A percentile compares a stretch with the other conserved stretches of the same genome.
Evolutionary conservation across 2,329 filamentous ascomycete species (phyloP).

Genomic region (Pyrenochaeta sp.): DNA sequence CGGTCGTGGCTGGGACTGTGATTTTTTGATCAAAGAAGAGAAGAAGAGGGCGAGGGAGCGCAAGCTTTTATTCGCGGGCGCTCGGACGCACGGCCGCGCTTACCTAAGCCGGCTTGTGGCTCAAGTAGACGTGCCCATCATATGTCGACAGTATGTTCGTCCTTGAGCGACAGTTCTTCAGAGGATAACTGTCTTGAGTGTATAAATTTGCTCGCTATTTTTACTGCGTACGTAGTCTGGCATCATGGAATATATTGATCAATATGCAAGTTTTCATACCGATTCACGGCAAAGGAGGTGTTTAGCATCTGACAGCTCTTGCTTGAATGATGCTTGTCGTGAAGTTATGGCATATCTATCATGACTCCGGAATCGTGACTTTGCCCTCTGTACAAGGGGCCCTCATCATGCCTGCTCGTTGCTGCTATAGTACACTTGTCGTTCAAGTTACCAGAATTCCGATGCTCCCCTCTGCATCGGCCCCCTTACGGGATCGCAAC

Average conservation of each 20-base stretch:
- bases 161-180: not conserved
- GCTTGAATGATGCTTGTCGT: conserved; percentile 9
- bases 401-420: not conserved
- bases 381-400: not conserved
- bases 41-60: conserved; percentile 44
- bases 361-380: not conserved
- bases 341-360: conserved; percentile 11
- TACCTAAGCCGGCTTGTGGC: not conserved
- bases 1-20: conserved; percentile 73
- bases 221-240: not conserved
- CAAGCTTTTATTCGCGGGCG: conserved; percentile 32
- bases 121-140: not conserved
- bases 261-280: not conserved
- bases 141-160: not conserved
- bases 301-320: not conserved
- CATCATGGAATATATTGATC: not conserved
- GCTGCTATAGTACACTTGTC: conserved; percentile 13
- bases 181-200: not conserved
- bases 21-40: conserved; percentile 66
- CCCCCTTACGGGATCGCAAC: conserved; percentile 65
- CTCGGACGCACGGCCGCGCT: not conserved
- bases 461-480: conserved; percentile 1
- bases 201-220: not conserved
- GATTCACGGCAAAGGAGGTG: not conserved
- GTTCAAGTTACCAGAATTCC: conserved; percentile 9